phyloP scores from a whole-genome alignment of 208 protist species.

The Tritrichomonas musculus region DNA sequence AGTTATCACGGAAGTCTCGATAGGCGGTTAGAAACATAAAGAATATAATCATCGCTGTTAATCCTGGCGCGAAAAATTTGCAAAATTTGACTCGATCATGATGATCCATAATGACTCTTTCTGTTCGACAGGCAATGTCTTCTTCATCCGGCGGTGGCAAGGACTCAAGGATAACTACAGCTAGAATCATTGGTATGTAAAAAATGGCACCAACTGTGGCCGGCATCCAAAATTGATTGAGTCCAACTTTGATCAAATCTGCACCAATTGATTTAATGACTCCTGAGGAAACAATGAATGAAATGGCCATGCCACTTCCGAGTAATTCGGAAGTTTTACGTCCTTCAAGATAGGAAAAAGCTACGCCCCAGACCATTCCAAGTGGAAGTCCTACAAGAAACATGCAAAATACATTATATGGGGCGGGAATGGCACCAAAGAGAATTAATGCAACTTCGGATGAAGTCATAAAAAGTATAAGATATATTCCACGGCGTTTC shows the following conservation, averaged over 20 bases:
- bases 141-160: not conserved
- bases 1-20: constrained; percentile 23
- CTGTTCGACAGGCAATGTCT: not conserved
- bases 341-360: constrained; percentile 1
- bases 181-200: not conserved
- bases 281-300: not conserved
- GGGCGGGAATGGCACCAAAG: not conserved
- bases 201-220: constrained; percentile 20
- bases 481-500: not conserved
- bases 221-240: not conserved
- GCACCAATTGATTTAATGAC: not conserved
- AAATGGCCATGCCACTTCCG: not conserved
- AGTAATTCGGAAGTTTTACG: not conserved
- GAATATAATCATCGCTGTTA: not conserved
- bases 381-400: not conserved
- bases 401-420: not conserved
- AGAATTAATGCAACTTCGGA: not conserved
- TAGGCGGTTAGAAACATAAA: not conserved
- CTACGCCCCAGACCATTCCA: not conserved
- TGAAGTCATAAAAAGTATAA: not conserved
- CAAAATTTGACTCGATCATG: not conserved
- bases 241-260: not conserved
- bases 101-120: not conserved
- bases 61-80: not conserved
- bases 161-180: not conserved